Evolutionary conservation across 768 basidiomycete species (phyloP).

Genomic region (Paxillus ammoniavirescens): DNA sequence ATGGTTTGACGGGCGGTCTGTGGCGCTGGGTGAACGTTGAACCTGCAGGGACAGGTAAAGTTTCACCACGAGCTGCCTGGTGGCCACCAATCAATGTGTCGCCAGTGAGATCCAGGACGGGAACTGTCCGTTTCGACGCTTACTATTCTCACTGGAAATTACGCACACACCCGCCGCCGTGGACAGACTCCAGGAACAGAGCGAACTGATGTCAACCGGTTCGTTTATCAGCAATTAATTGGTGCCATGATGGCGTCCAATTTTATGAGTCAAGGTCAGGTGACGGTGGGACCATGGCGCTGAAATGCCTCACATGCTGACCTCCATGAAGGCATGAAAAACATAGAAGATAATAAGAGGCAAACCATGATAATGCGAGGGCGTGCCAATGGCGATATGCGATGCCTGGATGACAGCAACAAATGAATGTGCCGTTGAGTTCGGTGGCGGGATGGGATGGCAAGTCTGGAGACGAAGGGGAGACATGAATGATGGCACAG

Average conservation of each 20-base stretch:
- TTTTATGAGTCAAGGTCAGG: not conserved
- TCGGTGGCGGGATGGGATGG: not conserved
- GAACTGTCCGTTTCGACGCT: not conserved
- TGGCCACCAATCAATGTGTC: not conserved
- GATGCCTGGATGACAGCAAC: not conserved
- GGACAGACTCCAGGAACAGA: constrained; percentile 8
- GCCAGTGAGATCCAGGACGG: not conserved
- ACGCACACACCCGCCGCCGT: not conserved
- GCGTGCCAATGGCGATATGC: not conserved
- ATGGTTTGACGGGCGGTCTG: not conserved
- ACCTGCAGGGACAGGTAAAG: not conserved
- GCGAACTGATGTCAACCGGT: constrained; percentile 6
- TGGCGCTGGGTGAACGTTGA: no score
- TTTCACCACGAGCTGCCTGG: not conserved
- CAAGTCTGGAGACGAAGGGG: not conserved
- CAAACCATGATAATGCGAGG: not conserved
- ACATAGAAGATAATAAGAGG: no score
- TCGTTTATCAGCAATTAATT: not conserved
- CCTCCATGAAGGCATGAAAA: no score
- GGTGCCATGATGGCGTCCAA: not conserved
- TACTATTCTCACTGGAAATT: not conserved
- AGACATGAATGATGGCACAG: constrained; percentile 9
- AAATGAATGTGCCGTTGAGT: not conserved
- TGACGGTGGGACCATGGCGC: constrained; percentile 1
- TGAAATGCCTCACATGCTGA: not conserved